Evolutionary conservation across 2,329 filamentous ascomycete species (phyloP).

Genomic region (Pestalotiopsis sp.): DNA sequence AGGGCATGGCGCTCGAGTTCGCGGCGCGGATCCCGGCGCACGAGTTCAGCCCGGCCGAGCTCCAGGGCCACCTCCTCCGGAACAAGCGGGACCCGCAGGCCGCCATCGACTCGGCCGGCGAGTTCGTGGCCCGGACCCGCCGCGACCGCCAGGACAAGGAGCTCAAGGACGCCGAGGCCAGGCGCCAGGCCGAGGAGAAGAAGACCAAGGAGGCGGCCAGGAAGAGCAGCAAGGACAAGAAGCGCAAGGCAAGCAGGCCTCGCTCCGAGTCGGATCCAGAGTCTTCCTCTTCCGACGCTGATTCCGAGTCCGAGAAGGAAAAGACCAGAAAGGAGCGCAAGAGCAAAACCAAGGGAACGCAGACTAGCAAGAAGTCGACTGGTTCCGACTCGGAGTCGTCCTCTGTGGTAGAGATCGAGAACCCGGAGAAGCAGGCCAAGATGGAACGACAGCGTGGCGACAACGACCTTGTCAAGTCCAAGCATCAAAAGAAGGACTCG

Average conservation of each 20-base stretch:
- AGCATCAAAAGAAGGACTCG: constrained; percentile 14
- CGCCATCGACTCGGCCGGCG: constrained; percentile 48
- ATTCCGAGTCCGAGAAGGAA: neutral
- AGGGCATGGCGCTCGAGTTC: constrained; percentile 51
- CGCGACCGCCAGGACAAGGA: constrained; percentile 41
- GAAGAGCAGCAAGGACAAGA: constrained; percentile 48
- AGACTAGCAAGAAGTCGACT: neutral
- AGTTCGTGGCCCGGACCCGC: constrained; percentile 53
- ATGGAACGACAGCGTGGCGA: neutral
- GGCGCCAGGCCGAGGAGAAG: constrained; percentile 30
- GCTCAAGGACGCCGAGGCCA: constrained; percentile 34
- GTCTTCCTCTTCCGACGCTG: neutral
- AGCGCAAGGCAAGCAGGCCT: constrained; percentile 36
- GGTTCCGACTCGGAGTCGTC: neutral
- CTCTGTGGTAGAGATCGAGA: neutral
- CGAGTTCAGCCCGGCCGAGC: constrained; percentile 63
- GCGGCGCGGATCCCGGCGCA: constrained; percentile 52
- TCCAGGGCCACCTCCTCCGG: constrained; percentile 61
- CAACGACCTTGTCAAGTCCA: neutral
- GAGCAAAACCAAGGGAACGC: neutral
- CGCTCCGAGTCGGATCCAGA: neutral
- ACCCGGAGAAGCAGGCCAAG: neutral
- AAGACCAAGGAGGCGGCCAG: constrained; percentile 32
- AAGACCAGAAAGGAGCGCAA: neutral
- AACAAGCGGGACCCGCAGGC: constrained; percentile 55